These are phyloP conservation scores for Phanerodontia chrysosporium DNA, from an alignment of 768 basidiomycete genomes.

Conservation along the genomic window DNA sequence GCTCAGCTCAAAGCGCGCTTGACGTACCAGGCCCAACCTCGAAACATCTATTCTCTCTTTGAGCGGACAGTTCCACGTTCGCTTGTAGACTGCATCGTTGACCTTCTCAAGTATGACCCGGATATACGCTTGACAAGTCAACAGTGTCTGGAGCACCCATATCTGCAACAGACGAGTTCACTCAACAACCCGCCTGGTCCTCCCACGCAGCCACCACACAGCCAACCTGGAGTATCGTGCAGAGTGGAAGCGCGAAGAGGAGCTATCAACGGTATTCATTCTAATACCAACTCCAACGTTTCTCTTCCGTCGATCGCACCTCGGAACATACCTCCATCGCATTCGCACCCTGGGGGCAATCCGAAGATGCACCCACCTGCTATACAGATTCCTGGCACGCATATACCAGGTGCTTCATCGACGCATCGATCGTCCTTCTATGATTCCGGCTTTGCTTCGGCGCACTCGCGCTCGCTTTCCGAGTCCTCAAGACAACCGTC, in stretches of 20 bases:
- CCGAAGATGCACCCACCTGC: slow-evolving; percentile 33
- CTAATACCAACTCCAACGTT: slow-evolving; percentile 12
- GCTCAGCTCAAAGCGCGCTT: not conserved
- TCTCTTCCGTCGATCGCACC: slow-evolving; percentile 37
- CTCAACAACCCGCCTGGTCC: slow-evolving; percentile 65
- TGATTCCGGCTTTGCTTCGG: slow-evolving; percentile 25
- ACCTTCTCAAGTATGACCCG: slow-evolving; percentile 91
- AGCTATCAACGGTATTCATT: not conserved
- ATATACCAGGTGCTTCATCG: slow-evolving; percentile 44
- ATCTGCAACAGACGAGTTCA: slow-evolving; percentile 76
- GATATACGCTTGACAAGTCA: slow-evolving; percentile 78
- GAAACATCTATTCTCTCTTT: slow-evolving; percentile 69
- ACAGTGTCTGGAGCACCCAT: slow-evolving; percentile 85
- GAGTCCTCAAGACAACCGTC: slow-evolving; percentile 30
- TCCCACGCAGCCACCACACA: slow-evolving; percentile 23
- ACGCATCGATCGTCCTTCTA: slow-evolving; percentile 54
- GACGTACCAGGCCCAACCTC: slow-evolving; percentile 55
- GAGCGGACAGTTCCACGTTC: slow-evolving; percentile 72
- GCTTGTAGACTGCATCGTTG: slow-evolving; percentile 87
- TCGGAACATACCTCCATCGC: slow-evolving; percentile 43
- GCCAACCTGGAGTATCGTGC: slow-evolving; percentile 1
- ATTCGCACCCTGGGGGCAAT: slow-evolving; percentile 40
- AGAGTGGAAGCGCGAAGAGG: slow-evolving; percentile 3
- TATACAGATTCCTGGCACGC: slow-evolving; percentile 33
- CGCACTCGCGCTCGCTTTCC: slow-evolving; percentile 7